A percentile compares a stretch with the other conserved stretches of the same genome.
Conservation (phyloP, 495 filamentous ascomycete genomes). For the Penicillium steckii region DNA sequence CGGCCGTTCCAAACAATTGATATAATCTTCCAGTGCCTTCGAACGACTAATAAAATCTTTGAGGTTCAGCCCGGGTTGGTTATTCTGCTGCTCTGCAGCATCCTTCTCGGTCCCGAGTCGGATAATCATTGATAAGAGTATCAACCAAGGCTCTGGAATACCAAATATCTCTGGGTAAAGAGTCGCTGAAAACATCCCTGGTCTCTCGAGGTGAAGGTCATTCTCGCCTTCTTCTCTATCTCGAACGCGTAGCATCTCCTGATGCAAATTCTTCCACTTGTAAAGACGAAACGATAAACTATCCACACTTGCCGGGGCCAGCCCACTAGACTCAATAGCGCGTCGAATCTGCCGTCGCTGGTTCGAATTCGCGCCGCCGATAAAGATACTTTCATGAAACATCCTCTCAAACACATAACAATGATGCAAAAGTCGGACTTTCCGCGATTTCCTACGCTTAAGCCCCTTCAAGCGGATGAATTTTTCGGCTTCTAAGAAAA, state of each 20-base stretch:
- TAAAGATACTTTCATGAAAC: slow-evolving; percentile 30
- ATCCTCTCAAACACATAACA: slow-evolving; percentile 30
- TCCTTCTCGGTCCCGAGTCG: slow-evolving; percentile 30
- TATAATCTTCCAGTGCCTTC: slow-evolving; percentile 21
- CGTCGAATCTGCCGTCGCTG: slow-evolving; percentile 11
- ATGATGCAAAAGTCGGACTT: slow-evolving; percentile 28
- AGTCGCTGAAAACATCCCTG: slow-evolving; percentile 23
- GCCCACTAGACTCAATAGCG: slow-evolving; percentile 18
- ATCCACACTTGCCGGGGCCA: slow-evolving; percentile 17
- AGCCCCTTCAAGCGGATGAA: slow-evolving; percentile 23
- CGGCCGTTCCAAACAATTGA: slow-evolving; percentile 15
- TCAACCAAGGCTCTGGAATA: slow-evolving; percentile 24
- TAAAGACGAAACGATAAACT: slow-evolving; percentile 24
- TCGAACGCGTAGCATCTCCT: slow-evolving; percentile 22
- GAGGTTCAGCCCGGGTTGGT: slow-evolving; percentile 7
- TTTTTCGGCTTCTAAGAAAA: slow-evolving; percentile 27
- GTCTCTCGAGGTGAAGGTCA: slow-evolving; percentile 27
- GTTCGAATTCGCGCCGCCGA: slow-evolving; percentile 16
- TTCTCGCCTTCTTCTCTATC: slow-evolving; percentile 24
- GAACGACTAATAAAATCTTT: slow-evolving; percentile 22
- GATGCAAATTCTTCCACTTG: slow-evolving; percentile 20
- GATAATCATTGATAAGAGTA: slow-evolving; percentile 22
- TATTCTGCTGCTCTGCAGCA: slow-evolving; percentile 6
- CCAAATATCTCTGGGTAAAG: slow-evolving; percentile 31
- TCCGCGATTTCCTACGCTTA: slow-evolving; percentile 24